Evolutionary conservation across 495 filamentous ascomycete species (phyloP).

Genomic region (Apodospora peruviana): DNA sequence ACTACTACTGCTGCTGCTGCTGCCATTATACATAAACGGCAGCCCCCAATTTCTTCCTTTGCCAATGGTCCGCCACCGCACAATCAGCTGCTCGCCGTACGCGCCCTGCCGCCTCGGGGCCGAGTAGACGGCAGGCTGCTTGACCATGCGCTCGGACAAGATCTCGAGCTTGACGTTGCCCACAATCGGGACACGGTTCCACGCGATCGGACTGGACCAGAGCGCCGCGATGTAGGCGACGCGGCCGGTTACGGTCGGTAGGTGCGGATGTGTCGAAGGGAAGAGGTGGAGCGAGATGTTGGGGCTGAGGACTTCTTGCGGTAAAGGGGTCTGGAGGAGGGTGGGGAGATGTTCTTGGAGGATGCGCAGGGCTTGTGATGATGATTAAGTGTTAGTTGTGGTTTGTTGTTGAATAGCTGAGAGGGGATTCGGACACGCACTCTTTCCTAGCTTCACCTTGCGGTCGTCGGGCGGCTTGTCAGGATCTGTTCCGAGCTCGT

Average conservation of each 20-base stretch:
- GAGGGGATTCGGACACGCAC: constrained; percentile 40
- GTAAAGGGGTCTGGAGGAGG: constrained; percentile 76
- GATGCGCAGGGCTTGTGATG: constrained; percentile 67
- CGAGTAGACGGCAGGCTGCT: constrained; percentile 24
- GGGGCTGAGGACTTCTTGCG: constrained; percentile 80
- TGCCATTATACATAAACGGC: constrained; percentile 8
- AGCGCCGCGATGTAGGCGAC: constrained; percentile 88
- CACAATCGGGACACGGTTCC: constrained; percentile 84
- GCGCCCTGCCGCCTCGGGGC: constrained; percentile 30
- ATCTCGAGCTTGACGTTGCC: constrained; percentile 86
- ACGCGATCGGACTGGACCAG: constrained; percentile 92
- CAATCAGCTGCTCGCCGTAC: constrained; percentile 71
- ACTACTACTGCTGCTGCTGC: neutral
- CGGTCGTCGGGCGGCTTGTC: constrained; percentile 45
- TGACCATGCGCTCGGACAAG: constrained; percentile 79
- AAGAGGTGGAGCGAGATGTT: constrained; percentile 92
- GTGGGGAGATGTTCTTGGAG: constrained; percentile 84
- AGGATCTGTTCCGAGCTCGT: neutral
- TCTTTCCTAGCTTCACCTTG: constrained; percentile 84
- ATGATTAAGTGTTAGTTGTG: neutral
- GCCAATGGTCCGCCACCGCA: constrained; percentile 69
- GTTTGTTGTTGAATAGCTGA: neutral
- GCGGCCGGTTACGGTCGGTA: constrained; percentile 83
- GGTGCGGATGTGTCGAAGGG: constrained; percentile 91
- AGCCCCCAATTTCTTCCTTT: constrained; percentile 23